phyloP scores from a whole-genome alignment of 306 rosid species.

The Rubus parviflorus region DNA sequence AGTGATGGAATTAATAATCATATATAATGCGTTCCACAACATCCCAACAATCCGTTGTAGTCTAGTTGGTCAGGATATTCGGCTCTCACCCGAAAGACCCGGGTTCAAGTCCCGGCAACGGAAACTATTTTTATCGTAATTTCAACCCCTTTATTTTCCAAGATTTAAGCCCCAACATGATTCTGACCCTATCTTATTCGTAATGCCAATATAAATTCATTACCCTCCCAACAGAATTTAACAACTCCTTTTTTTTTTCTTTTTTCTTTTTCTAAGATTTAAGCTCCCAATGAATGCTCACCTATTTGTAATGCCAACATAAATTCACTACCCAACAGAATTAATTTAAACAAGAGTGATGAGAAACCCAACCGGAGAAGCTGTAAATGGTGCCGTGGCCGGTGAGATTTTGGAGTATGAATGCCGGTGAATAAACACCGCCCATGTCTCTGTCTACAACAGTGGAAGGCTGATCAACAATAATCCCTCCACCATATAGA shows the following conservation, averaged over 20 bases:
- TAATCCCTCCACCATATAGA: slow-evolving; percentile 71
- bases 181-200: too few species aligned
- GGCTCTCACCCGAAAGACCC: slow-evolving; percentile 88
- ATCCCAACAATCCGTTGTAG: slow-evolving; percentile 51
- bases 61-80: slow-evolving; percentile 80
- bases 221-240: background rate
- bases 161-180: background rate
- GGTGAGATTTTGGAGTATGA: slow-evolving; percentile 51
- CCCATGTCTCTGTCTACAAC: background rate
- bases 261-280: too few species aligned
- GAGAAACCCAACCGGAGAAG: slow-evolving; percentile 60
- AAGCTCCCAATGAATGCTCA: background rate
- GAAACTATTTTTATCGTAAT: slow-evolving; percentile 23
- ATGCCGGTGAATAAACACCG: slow-evolving; percentile 41
- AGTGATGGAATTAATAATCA: too few species aligned
- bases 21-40: too few species aligned
- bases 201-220: background rate
- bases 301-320: background rate
- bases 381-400: slow-evolving; percentile 48
- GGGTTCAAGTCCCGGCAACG: slow-evolving; percentile 89
- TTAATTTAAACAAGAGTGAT: background rate
- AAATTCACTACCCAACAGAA: background rate
- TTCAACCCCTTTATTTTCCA: too few species aligned
- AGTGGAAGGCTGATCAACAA: slow-evolving; percentile 21
- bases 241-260: background rate